Percentiles rank a stretch among this genome's conserved stretches.
Conservation (phyloP, 2,329 filamentous ascomycete genomes). For the Sordariomycetes sp. region DNA sequence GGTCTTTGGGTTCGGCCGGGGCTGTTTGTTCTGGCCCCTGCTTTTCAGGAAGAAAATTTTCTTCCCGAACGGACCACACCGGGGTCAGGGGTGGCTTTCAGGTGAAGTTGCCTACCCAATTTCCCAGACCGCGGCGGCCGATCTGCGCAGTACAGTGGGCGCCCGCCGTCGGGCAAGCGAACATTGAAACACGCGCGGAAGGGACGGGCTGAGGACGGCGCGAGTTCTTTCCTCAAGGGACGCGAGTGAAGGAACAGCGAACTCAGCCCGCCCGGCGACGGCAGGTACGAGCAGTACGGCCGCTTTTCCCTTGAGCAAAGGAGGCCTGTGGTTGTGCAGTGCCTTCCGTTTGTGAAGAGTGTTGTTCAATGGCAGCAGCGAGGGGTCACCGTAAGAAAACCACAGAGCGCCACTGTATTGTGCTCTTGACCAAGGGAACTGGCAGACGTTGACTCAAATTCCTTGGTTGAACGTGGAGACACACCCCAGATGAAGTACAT, state of each 20-base stretch:
- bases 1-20: not conserved
- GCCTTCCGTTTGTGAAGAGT: not conserved
- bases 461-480: not conserved
- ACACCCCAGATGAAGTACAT: not conserved
- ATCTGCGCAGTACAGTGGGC: not conserved
- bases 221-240: not conserved
- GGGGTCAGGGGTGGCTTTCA: not conserved
- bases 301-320: not conserved
- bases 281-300: not conserved
- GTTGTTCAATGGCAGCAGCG: not conserved
- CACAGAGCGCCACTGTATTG: not conserved
- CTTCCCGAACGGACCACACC: not conserved
- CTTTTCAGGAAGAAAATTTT: not conserved
- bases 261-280: not conserved
- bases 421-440: not conserved
- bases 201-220: not conserved
- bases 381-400: not conserved
- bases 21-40: not conserved
- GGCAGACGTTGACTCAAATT: not conserved
- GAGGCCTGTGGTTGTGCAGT: not conserved
- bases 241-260: not conserved
- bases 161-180: not conserved
- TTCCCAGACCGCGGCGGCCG: not conserved
- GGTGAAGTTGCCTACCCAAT: not conserved
- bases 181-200: not conserved